A percentile compares a stretch with the other conserved stretches of the same genome.
Evolutionary conservation across 495 filamentous ascomycete species (phyloP).

Genomic region (Tuber calosporum): DNA sequence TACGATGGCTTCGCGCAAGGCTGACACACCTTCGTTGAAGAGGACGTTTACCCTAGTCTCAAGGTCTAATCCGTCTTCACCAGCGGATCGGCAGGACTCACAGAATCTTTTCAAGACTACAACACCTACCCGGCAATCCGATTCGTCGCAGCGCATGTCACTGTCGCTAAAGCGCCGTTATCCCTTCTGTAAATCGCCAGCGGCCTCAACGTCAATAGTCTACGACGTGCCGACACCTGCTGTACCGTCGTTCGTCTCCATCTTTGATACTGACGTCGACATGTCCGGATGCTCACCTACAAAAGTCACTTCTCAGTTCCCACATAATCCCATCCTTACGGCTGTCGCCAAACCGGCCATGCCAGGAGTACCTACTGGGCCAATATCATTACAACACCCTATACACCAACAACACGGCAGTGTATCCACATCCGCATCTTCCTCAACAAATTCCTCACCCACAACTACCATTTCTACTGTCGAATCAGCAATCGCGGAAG

Average conservation of each 20-base stretch:
- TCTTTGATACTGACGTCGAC: constrained; percentile 39
- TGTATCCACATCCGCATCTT: constrained; percentile 72
- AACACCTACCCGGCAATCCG: constrained; percentile 21
- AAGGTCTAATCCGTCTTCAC: constrained; percentile 35
- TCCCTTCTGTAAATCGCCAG: constrained; percentile 41
- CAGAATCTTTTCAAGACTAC: constrained; percentile 33
- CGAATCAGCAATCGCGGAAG: constrained; percentile 79
- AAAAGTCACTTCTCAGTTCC: constrained; percentile 27
- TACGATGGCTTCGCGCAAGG: constrained; percentile 31
- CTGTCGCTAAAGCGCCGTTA: constrained; percentile 42
- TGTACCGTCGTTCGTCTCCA: constrained; percentile 35
- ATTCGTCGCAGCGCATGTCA: constrained; percentile 41
- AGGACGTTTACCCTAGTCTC: constrained; percentile 41
- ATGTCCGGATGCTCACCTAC: constrained; percentile 41
- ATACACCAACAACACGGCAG: constrained; percentile 56
- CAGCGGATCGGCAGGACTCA: constrained; percentile 33
- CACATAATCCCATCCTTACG: constrained; percentile 21
- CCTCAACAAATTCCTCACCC: constrained; percentile 87
- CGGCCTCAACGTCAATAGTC: constrained; percentile 29
- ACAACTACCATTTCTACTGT: constrained; percentile 93
- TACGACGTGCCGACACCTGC: constrained; percentile 20
- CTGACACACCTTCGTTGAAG: constrained; percentile 38
- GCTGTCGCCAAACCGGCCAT: constrained; percentile 8
- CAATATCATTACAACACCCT: constrained; percentile 29
- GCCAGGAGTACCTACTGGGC: constrained; percentile 20